A percentile compares a stretch with the other conserved stretches of the same genome.
Conservation (phyloP, 2,329 filamentous ascomycete genomes). For the Septoria linicola region DNA sequence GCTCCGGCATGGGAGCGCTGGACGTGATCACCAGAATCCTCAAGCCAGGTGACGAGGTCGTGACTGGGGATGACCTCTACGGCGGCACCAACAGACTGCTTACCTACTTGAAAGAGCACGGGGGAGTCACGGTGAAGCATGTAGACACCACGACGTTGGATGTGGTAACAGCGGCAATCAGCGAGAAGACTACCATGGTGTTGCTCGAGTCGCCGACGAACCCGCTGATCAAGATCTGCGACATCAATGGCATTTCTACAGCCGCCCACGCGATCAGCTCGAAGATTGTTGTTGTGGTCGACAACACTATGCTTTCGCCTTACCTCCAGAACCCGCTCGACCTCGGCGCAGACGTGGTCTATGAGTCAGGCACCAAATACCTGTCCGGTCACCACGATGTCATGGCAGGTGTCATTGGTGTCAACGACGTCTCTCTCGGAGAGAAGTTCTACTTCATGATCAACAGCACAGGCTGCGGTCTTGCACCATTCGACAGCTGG, state of each 20-base stretch:
- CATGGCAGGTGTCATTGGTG: slow-evolving; percentile 95
- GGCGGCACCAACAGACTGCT: slow-evolving; percentile 91
- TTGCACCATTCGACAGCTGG: slow-evolving; percentile 94
- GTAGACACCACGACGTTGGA: slow-evolving; percentile 86
- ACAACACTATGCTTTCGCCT: slow-evolving; percentile 98
- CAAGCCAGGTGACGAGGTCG: slow-evolving; percentile 90
- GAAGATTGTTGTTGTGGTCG: slow-evolving; percentile 80
- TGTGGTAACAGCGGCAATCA: slow-evolving; percentile 67
- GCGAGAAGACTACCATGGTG: slow-evolving; percentile 86
- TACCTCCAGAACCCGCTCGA: slow-evolving; percentile 92
- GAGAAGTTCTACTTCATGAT: slow-evolving; percentile 96
- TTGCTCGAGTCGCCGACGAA: slow-evolving; percentile 96
- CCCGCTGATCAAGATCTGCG: slow-evolving; percentile 95
- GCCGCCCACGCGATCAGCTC: slow-evolving; percentile 75
- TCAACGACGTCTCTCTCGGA: slow-evolving; percentile 77
- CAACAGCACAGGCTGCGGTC: slow-evolving; percentile 90
- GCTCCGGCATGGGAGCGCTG: slow-evolving; percentile 94
- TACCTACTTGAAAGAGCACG: slow-evolving; percentile 84
- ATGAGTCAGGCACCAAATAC: slow-evolving; percentile 98
- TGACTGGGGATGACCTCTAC: slow-evolving; percentile 95
- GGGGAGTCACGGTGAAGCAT: slow-evolving; percentile 91
- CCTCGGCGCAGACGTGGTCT: slow-evolving; percentile 90
- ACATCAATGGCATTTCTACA: slow-evolving; percentile 76
- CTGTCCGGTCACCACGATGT: slow-evolving; percentile 97
- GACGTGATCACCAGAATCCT: slow-evolving; percentile 93